Base-by-base conservation (phyloP, 176 grass and related monocot species). In the Tillandsia leiboldiana region DNA sequence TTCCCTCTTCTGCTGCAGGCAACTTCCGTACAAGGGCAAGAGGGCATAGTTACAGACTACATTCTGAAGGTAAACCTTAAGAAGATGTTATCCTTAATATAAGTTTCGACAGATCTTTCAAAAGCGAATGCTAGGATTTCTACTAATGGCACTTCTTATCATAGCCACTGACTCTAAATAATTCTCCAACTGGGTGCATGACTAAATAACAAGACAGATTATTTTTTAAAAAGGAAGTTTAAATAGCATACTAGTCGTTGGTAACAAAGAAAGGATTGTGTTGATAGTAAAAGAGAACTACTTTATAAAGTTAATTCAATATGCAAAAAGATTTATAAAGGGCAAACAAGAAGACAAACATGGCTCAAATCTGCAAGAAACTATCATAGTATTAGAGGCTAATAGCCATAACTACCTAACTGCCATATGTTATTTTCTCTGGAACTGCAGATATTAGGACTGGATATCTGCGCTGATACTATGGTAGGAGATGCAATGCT, bases 401-500 rank as follows among this genome's bases (percentile, higher is more conserved):
- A 61, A 2, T 33, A 76, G 64, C 67, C 51, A 73, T 80, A 14
- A 49, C 48, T 68, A 9, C 18, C 83, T 29, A 75, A 66, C 15
- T 65, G 11, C 47, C 13, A 9, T 14, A 5, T 26, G 33, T 51
- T 51, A 4, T 49, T 49, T 22, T 51, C 29, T 68, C 50, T 20
- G 23, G 64, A 78, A 26, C 14, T 82, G 67, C 61, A 96, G 92
- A 85, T 96, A 86, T 77, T 96, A 78, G 92, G 92, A 61, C 51
- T 96, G 74, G 88, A 96, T 14, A 64, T 88, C 49, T 96, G 92
- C 75, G 92, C 92, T 63, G 92, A 91, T 48, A 96, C 88, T 5
- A 51, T 96, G 62, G 92, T 96, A 65, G 92, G 92, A 71, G 87
- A 91, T 75, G 88, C 85, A 9, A 96, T 96, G 92, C 51, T 88